Evolutionary conservation across 2,329 filamentous ascomycete species (phyloP), one percentile per base, ranked within the genome.

Genomic region (Fusarium sp.): DNA sequence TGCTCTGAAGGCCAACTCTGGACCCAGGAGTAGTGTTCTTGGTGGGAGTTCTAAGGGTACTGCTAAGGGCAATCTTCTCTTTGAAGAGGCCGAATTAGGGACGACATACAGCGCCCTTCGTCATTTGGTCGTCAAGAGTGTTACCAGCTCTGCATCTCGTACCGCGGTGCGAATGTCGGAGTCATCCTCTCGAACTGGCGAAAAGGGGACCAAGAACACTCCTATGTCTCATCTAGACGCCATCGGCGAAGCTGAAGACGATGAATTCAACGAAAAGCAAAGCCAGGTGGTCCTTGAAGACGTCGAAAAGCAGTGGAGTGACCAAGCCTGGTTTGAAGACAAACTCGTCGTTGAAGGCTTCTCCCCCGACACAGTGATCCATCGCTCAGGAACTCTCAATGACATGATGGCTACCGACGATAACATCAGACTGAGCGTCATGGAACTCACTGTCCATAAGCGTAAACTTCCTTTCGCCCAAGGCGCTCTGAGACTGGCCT

Each of bases 321-420:
- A 47, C 0, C 17, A 40, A 2, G 25, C 13, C 1, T 65, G 62
- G 62, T 58, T 65, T 1, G n/a, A 64, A 4, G 59, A 65, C 4
- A 54, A 42, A 3, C 60, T 59, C 1, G 33, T 49, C 6, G 42
- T 65, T 1, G 60, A 65, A n/a, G 62, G 62, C 0, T 80, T 77
- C 42, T 76, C 67, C 1, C 72, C 76, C 1, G 75, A 79, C 27
- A 65, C 76, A 0, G 66, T 72, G 0, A 57, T 68, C 2, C 72
- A 77, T 23, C 63, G 68, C 20, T 64, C 66, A 6, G 64, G 37
- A 18, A 75, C 75, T 2, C 77, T 81, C 15, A 72, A 78, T 50
- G 66, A 74, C 8, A 80, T 81, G 77, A 78, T 81, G 72, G 68
- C 56, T 6, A 46, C 60, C 42, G 77, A 80, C 37, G 75, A 77